These are phyloP conservation scores for Calonectria montana DNA, from an alignment of 2,329 filamentous ascomycete species.

Conservation along the genomic window DNA sequence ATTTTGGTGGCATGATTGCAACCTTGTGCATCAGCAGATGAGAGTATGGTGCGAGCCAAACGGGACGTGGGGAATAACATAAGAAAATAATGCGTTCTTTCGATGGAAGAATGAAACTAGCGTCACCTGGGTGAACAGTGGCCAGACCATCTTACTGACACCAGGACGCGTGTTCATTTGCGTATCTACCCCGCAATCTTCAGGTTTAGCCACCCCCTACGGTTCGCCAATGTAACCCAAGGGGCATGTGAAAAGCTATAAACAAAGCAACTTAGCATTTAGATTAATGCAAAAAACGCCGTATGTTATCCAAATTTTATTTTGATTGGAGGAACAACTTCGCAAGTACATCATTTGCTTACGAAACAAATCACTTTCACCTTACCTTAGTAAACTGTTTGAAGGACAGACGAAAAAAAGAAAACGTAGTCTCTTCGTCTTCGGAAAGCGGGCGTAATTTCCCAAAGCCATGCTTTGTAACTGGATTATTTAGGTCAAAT, in stretches of 20 bases:
- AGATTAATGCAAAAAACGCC: not conserved
- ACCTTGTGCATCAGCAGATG: not conserved
- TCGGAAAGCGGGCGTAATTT: not conserved
- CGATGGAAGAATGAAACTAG: not conserved
- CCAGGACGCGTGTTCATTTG: conserved; percentile 8
- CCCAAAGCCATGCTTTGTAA: not conserved
- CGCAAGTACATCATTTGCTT: not conserved
- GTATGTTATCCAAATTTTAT: not conserved
- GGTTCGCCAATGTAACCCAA: conserved; percentile 6
- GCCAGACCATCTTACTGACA: not conserved
- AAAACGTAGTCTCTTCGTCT: not conserved
- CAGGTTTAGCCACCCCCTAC: not conserved
- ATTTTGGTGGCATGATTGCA: not conserved
- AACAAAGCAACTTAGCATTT: not conserved
- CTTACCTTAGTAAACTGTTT: not conserved
- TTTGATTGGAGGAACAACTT: conserved; percentile 6
- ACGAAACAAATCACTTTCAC: not conserved
- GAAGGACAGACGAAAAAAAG: not conserved
- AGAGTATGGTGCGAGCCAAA: not conserved
- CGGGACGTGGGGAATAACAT: not conserved
- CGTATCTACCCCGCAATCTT: conserved; percentile 8
- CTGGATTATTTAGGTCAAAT: not conserved
- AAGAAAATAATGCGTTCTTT: not conserved
- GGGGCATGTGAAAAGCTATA: too few relatives aligned
- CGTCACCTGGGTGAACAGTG: not conserved